Evolutionary conservation across 371 early-diverging fungal species (phyloP).

Genomic region (Haplosporangium sp.): DNA sequence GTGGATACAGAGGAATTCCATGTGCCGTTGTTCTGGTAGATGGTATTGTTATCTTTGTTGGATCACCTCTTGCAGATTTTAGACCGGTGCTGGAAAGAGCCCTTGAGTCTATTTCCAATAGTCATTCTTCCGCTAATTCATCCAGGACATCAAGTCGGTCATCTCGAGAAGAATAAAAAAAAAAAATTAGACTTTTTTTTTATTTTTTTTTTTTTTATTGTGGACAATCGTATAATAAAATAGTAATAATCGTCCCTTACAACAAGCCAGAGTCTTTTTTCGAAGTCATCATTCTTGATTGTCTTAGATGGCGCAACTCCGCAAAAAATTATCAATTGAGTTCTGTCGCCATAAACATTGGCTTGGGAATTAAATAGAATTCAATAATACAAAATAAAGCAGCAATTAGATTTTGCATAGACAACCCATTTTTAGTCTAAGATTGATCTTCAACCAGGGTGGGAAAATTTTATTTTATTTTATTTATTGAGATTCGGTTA

Average conservation of each 20-base stretch:
- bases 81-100: slow-evolving; percentile 33
- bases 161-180: slow-evolving; percentile 23
- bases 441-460: too few species aligned
- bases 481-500: too few species aligned
- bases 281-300: background rate
- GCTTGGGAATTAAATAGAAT: too few species aligned
- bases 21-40: slow-evolving; percentile 41
- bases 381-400: too few species aligned
- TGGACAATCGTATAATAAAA: background rate
- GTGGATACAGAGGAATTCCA: slow-evolving; percentile 50
- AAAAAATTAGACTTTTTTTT: background rate
- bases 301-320: slow-evolving; percentile 7
- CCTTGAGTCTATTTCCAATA: slow-evolving; percentile 23
- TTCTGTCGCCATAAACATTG: too few species aligned
- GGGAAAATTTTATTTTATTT: too few species aligned
- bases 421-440: too few species aligned
- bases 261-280: background rate
- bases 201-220: background rate
- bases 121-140: too few species aligned
- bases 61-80: slow-evolving; percentile 39
- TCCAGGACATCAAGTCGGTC: slow-evolving; percentile 18
- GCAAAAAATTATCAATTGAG: background rate
- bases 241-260: background rate
- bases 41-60: slow-evolving; percentile 41
- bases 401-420: too few species aligned